Conservation (phyloP, 2,329 filamentous ascomycete genomes). For the Neonectria sp. region DNA sequence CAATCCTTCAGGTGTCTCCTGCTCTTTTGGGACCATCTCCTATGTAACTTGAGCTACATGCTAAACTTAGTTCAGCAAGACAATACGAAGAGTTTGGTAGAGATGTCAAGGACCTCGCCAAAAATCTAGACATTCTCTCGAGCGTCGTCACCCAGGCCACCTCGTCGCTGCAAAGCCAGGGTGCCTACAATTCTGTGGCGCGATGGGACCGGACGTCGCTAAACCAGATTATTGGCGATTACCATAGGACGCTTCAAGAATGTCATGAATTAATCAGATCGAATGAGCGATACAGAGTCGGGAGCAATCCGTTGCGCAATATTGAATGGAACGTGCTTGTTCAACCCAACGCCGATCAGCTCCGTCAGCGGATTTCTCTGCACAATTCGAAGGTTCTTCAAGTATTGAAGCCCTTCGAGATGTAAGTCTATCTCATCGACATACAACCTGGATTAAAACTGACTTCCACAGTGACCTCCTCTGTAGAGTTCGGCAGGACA, state of each 20-base stretch:
- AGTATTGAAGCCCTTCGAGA: constrained; percentile 54
- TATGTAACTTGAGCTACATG: not conserved
- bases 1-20: constrained; percentile 8
- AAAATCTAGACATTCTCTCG: constrained; percentile 51
- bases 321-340: constrained; percentile 56
- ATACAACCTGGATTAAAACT: constrained; percentile 13
- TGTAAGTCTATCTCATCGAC: constrained; percentile 43
- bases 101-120: constrained; percentile 50
- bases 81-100: constrained; percentile 53
- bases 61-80: constrained; percentile 41
- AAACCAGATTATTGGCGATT: constrained; percentile 52
- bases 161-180: constrained; percentile 44
- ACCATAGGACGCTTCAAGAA: constrained; percentile 50
- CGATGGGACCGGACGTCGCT: constrained; percentile 46
- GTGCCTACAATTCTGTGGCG: constrained; percentile 34
- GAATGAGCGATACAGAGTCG: constrained; percentile 49
- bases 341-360: constrained; percentile 50
- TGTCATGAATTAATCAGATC: constrained; percentile 48
- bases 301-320: constrained; percentile 48
- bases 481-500: constrained; percentile 48
- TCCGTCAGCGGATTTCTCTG: constrained; percentile 51
- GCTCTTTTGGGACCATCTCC: constrained; percentile 1
- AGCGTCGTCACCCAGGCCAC: constrained; percentile 49
- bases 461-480: constrained; percentile 50
- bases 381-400: constrained; percentile 54